Conservation (phyloP, 129 eudicot genomes). For the Flaveria linearis region DNA sequence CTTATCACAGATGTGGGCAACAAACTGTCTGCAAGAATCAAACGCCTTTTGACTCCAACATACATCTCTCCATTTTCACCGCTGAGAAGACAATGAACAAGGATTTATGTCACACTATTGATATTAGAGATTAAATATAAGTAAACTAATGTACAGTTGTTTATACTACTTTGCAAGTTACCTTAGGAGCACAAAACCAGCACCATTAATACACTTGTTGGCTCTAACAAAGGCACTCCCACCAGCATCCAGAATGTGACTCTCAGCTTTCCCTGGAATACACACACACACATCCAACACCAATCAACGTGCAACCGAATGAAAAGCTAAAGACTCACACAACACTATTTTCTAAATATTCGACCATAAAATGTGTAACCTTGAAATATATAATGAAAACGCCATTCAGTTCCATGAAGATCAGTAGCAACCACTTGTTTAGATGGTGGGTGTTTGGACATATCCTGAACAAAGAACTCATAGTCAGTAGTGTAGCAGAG, state of each 20-base stretch:
- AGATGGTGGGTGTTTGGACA: slow-evolving; percentile 90
- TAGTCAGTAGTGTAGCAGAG: background rate
- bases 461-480: slow-evolving; percentile 55
- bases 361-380: slow-evolving; percentile 43
- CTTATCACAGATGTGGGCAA: slow-evolving; percentile 78
- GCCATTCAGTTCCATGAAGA: slow-evolving; percentile 89
- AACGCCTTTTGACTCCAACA: slow-evolving; percentile 79
- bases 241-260: slow-evolving; percentile 88
- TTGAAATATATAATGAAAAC: slow-evolving; percentile 86
- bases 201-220: slow-evolving; percentile 83
- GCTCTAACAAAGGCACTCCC: slow-evolving; percentile 96
- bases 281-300: slow-evolving; percentile 12
- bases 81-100: slow-evolving; percentile 36
- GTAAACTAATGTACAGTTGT: background rate
- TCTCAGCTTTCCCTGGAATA: slow-evolving; percentile 74
- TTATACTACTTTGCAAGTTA: slow-evolving; percentile 23
- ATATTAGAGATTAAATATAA: background rate
- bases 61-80: slow-evolving; percentile 85
- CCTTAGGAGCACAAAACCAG: slow-evolving; percentile 90
- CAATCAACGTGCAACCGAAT: background rate
- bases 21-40: slow-evolving; percentile 69
- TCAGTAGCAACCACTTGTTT: slow-evolving; percentile 85
- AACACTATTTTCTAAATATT: too few species aligned
- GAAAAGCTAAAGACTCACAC: too few species aligned
- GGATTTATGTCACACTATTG: background rate